Percentiles rank a stretch among this genome's conserved stretches.
These are phyloP conservation scores for Kwoniella sp. DNA, from an alignment of 768 basidiomycete genomes.

Conservation along the genomic window DNA sequence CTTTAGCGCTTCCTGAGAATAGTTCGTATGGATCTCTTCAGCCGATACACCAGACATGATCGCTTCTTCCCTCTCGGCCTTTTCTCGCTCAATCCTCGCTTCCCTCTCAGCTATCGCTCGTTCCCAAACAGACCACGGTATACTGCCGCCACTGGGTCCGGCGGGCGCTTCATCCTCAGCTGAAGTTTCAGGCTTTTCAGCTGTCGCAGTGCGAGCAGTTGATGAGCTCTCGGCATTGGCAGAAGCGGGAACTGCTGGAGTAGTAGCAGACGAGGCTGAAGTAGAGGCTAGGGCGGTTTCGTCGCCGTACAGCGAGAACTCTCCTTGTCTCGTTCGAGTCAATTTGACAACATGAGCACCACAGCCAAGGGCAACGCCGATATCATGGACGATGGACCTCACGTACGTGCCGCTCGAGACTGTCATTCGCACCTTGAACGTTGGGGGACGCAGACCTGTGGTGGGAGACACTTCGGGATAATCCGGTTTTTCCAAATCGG, in stretches of 20 bases:
- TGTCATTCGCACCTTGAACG: conserved; percentile 85
- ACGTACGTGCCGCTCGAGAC: conserved; percentile 98
- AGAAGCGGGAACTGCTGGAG: conserved; percentile 6
- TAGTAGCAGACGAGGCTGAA: conserved; percentile 2
- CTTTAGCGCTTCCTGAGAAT: conserved; percentile 52
- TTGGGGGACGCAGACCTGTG: conserved; percentile 61
- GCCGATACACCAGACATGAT: conserved; percentile 27
- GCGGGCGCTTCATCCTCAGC: neutral
- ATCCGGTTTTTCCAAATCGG: conserved; percentile 34
- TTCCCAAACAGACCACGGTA: conserved; percentile 53
- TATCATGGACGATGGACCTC: conserved; percentile 89
- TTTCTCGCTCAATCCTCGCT: conserved; percentile 52
- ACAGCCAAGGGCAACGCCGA: conserved; percentile 77
- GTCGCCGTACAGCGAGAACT: conserved; percentile 59
- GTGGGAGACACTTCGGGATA: conserved; percentile 34
- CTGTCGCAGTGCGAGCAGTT: neutral
- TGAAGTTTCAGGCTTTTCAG: conserved; percentile 55
- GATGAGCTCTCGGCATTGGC: conserved; percentile 4
- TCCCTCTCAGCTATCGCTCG: conserved; percentile 64
- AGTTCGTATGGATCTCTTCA: conserved; percentile 56
- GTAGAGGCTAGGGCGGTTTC: conserved; percentile 22
- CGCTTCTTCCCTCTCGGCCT: conserved; percentile 43
- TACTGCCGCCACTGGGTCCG: conserved; percentile 61
- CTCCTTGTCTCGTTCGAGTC: conserved; percentile 83
- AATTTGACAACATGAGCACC: conserved; percentile 93